These are phyloP conservation scores for Pichiaceae sp. DNA, from an alignment of 1,139 yeast species.

Conservation along the genomic window DNA sequence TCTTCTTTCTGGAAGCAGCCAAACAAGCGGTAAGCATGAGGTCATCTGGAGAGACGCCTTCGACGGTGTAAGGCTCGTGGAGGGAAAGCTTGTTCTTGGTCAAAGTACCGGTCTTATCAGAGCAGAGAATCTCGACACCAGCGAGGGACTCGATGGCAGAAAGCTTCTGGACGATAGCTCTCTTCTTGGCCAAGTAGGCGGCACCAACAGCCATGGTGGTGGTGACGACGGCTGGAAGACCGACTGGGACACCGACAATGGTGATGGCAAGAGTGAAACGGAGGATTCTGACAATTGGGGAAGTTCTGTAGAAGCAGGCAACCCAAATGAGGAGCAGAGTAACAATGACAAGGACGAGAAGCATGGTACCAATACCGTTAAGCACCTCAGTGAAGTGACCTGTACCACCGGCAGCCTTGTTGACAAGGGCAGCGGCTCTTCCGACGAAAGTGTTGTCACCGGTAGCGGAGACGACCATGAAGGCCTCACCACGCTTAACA, in stretches of 20 bases:
- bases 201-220: constrained; percentile 99
- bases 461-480: constrained; percentile 91
- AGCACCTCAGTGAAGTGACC: constrained; percentile 98
- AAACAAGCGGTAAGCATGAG: constrained; percentile 96
- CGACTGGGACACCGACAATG: constrained; percentile 86
- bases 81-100: constrained; percentile 94
- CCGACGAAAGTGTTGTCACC: constrained; percentile 94
- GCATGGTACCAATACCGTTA: constrained; percentile 94
- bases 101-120: constrained; percentile 98
- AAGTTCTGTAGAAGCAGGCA: constrained; percentile 93
- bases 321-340: constrained; percentile 89
- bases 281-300: constrained; percentile 79
- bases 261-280: constrained; percentile 95
- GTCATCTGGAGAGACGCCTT: constrained; percentile 97
- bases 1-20: constrained; percentile 98
- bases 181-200: constrained; percentile 96
- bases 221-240: constrained; percentile 96
- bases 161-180: constrained; percentile 96
- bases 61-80: constrained; percentile 98
- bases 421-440: constrained; percentile 89
- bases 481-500: constrained; percentile 95
- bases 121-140: constrained; percentile 98
- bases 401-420: constrained; percentile 87
- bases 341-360: constrained; percentile 80
- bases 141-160: constrained; percentile 91